Conservation (phyloP, 1,284 basidiomycete species). For the Ustilago nuda region DNA sequence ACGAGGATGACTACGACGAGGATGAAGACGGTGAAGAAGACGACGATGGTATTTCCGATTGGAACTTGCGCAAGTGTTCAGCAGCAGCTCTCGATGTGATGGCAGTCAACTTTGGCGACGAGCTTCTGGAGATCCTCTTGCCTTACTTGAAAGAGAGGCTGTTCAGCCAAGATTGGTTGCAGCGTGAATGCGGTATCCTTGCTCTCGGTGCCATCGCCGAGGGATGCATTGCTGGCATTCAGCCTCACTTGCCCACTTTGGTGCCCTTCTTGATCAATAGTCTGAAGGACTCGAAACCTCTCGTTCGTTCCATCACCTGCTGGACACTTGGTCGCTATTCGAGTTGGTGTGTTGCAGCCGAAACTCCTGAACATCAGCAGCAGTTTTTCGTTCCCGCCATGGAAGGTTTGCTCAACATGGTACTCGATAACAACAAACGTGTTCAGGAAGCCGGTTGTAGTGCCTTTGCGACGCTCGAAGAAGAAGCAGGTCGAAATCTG, state of each 20-base stretch:
- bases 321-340: slow-evolving; percentile 99
- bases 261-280: slow-evolving; percentile 92
- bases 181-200: slow-evolving; percentile 93
- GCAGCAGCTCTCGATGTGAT: slow-evolving; percentile 97
- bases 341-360: slow-evolving; percentile 86
- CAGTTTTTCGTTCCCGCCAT: slow-evolving; percentile 94
- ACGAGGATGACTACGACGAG: slow-evolving; percentile 82
- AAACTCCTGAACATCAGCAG: slow-evolving; percentile 85
- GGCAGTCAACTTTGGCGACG: slow-evolving; percentile 88
- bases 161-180: slow-evolving; percentile 92
- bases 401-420: slow-evolving; percentile 97
- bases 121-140: slow-evolving; percentile 87
- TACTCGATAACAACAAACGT: slow-evolving; percentile 98
- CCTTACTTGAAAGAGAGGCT: slow-evolving; percentile 92
- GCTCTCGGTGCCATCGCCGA: slow-evolving; percentile 98
- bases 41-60: slow-evolving; percentile 96
- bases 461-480: slow-evolving; percentile 97
- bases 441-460: slow-evolving; percentile 99
- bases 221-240: slow-evolving; percentile 95
- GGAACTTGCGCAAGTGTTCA: slow-evolving; percentile 98
- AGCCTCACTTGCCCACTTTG: slow-evolving; percentile 90
- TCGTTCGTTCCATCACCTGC: slow-evolving; percentile 97
- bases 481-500: slow-evolving; percentile 91
- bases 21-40: slow-evolving; percentile 91
- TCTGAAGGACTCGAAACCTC: slow-evolving; percentile 91